phyloP scores from a whole-genome alignment of 1,139 yeast genomes.

The Groenewaldozyma auringiensis region DNA sequence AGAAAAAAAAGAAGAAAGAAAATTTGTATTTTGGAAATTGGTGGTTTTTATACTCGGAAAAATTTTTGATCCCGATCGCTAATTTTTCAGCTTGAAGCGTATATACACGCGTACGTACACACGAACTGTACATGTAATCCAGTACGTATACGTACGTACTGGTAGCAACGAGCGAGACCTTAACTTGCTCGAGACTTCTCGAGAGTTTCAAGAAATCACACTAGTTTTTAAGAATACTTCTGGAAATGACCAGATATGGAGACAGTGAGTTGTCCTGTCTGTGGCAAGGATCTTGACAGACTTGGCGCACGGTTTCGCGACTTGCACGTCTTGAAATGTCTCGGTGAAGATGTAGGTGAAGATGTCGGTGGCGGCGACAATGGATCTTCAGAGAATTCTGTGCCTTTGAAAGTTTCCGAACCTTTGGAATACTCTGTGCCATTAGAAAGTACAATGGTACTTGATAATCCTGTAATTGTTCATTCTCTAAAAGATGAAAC shows the following conservation, averaged over 20 bases:
- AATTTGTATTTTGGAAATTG: background rate
- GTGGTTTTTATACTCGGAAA: conserved; percentile 1
- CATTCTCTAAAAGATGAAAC: background rate
- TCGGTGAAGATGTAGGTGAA: conserved; percentile 8
- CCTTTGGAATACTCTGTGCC: background rate
- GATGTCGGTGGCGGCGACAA: background rate
- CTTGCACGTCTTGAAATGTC: conserved; percentile 15
- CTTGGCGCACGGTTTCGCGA: conserved; percentile 10
- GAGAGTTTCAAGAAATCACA: too few species aligned
- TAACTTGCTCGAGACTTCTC: background rate
- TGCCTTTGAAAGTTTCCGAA: background rate
- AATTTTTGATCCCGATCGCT: too few species aligned
- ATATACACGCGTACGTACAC: too few species aligned
- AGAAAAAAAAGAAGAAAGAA: conserved; percentile 11
- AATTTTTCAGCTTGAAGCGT: too few species aligned
- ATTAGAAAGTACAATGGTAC: background rate
- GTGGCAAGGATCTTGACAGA: conserved; percentile 11
- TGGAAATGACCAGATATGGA: background rate
- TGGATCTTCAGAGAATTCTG: too few species aligned
- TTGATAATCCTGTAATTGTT: background rate
- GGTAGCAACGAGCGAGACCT: too few species aligned
- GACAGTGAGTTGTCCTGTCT: conserved; percentile 16
- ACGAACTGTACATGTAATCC: too few species aligned
- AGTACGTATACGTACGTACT: too few species aligned
- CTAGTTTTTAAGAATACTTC: too few species aligned